These are phyloP conservation scores for Sclerotinia trifoliorum DNA, from an alignment of 2,329 filamentous ascomycete species.

Conservation along the genomic window DNA sequence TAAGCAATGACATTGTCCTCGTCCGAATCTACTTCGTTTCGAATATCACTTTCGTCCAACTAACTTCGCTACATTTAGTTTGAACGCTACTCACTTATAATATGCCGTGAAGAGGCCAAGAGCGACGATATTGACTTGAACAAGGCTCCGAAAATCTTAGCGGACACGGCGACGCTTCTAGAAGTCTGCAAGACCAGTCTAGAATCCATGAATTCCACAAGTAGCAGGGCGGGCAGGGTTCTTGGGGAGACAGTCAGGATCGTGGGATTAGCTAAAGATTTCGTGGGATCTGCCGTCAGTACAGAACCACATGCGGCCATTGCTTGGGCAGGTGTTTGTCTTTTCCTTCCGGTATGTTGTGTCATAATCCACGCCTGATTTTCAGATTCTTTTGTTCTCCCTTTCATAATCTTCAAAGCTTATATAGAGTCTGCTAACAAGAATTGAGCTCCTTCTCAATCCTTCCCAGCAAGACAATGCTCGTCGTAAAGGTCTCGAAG, in stretches of 20 bases:
- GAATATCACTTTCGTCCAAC: background rate
- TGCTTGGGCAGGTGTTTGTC: conserved; percentile 15
- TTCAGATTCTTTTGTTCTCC: too few relatives aligned
- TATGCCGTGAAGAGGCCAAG: background rate
- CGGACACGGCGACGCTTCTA: background rate
- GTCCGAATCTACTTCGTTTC: background rate
- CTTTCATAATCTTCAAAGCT: background rate
- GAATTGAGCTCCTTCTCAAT: background rate
- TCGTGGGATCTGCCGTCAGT: background rate
- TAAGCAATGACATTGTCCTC: background rate
- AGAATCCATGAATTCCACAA: background rate
- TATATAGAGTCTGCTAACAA: background rate
- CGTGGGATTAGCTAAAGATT: background rate
- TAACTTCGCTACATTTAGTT: background rate
- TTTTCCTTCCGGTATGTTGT: background rate
- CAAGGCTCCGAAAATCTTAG: background rate
- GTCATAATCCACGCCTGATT: background rate
- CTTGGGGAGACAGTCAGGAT: background rate
- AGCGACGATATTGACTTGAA: background rate
- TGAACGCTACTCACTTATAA: background rate
- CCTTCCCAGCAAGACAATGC: background rate
- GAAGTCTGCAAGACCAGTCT: background rate
- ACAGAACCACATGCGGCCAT: conserved; percentile 2
- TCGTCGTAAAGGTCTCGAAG: conserved; percentile 3
- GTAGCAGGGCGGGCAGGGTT: background rate